Evolutionary conservation across 73 alveolate species (phyloP).

Genomic region (Urostyla sp.): DNA sequence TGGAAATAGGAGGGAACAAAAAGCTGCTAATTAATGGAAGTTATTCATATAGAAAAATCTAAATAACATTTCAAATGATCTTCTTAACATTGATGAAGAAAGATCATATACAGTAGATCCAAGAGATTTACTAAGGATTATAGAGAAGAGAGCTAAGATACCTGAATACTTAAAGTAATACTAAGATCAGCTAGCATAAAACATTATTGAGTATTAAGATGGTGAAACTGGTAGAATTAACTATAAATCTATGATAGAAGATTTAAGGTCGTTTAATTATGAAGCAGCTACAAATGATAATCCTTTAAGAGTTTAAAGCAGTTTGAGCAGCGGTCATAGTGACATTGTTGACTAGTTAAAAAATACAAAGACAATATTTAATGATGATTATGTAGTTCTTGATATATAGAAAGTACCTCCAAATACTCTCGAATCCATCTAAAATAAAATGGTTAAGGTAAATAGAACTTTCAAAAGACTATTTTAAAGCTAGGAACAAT

Average conservation of each 20-base stretch:
- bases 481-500: slow-evolving; percentile 11
- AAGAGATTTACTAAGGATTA: slow-evolving; percentile 49
- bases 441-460: slow-evolving; percentile 45
- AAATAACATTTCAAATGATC: slow-evolving; percentile 41
- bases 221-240: slow-evolving; percentile 28
- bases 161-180: slow-evolving; percentile 65
- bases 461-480: slow-evolving; percentile 42
- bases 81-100: slow-evolving; percentile 34
- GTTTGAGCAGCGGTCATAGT: slow-evolving; percentile 6
- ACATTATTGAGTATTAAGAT: slow-evolving; percentile 32
- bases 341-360: background rate
- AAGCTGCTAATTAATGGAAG: slow-evolving; percentile 22
- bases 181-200: slow-evolving; percentile 4
- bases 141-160: slow-evolving; percentile 54
- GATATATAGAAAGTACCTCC: slow-evolving; percentile 64
- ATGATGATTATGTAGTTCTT: slow-evolving; percentile 15
- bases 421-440: slow-evolving; percentile 56
- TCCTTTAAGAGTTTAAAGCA: background rate
- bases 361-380: slow-evolving; percentile 15
- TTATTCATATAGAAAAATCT: slow-evolving; percentile 44
- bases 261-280: slow-evolving; percentile 53
- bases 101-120: slow-evolving; percentile 18
- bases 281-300: slow-evolving; percentile 41
- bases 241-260: slow-evolving; percentile 55
- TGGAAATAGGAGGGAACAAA: too few relatives aligned